A percentile compares a stretch with the other conserved stretches of the same genome.
Evolutionary conservation across 495 filamentous ascomycete species (phyloP).

Genomic region (Bryoglossum gracile): DNA sequence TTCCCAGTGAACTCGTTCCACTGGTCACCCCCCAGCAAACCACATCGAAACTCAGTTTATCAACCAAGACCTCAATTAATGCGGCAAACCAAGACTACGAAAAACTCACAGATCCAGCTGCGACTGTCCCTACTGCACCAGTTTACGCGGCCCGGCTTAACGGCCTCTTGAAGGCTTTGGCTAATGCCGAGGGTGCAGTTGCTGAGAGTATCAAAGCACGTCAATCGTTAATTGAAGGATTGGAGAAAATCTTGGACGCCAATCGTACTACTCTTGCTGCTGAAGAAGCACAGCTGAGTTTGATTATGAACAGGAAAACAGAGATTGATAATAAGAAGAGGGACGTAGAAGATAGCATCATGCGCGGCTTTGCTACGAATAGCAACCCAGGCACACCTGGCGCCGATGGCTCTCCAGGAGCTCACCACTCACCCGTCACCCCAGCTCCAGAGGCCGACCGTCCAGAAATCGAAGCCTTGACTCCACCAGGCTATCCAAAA

Average conservation of each 20-base stretch:
- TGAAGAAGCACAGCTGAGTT: constrained; percentile 57
- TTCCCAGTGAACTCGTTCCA: constrained; percentile 69
- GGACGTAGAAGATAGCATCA: constrained; percentile 83
- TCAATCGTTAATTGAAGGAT: constrained; percentile 61
- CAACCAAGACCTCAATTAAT: constrained; percentile 52
- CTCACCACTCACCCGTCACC: constrained; percentile 23
- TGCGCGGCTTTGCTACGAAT: constrained; percentile 61
- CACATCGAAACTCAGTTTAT: constrained; percentile 59
- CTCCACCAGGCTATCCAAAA: constrained; percentile 56
- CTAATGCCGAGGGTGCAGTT: constrained; percentile 85
- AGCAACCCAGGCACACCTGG: constrained; percentile 36
- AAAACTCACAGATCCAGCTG: constrained; percentile 64
- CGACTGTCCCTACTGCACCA: constrained; percentile 62
- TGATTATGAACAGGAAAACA: constrained; percentile 51
- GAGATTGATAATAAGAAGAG: constrained; percentile 69
- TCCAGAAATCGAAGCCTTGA: constrained; percentile 77
- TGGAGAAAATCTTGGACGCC: constrained; percentile 73
- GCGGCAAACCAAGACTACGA: constrained; percentile 73
- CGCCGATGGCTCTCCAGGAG: constrained; percentile 27
- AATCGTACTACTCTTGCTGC: constrained; percentile 60
- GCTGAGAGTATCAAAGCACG: constrained; percentile 86
- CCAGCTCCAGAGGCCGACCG: constrained; percentile 48
- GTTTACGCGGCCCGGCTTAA: constrained; percentile 88
- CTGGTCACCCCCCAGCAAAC: constrained; percentile 64
- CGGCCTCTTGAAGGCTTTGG: constrained; percentile 76